phyloP scores from a whole-genome alignment of 257 asterid species.

The Mentha longifolia region DNA sequence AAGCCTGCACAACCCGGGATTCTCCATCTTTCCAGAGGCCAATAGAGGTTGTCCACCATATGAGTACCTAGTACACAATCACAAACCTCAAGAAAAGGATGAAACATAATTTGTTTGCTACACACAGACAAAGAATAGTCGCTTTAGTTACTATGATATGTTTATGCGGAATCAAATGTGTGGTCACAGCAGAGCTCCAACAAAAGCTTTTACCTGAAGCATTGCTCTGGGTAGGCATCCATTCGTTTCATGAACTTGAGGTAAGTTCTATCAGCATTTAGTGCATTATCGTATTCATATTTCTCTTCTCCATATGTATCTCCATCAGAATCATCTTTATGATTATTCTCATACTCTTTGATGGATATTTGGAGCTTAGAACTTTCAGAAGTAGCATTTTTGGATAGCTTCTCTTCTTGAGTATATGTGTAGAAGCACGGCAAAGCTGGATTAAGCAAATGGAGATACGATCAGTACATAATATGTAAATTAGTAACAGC shows the following conservation, averaged over 20 bases:
- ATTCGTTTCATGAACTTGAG: constrained; percentile 88
- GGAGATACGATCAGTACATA: not conserved
- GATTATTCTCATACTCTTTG: constrained; percentile 44
- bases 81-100: not conserved
- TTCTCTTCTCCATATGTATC: constrained; percentile 77
- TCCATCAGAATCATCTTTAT: constrained; percentile 48
- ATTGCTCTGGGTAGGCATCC: constrained; percentile 81
- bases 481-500: not conserved
- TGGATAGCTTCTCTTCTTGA: constrained; percentile 63
- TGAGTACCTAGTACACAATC: constrained; percentile 56
- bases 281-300: constrained; percentile 82
- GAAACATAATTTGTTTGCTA: constrained; percentile 2
- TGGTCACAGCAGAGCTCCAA: too few relatives aligned
- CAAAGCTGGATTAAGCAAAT: constrained; percentile 56
- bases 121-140: not conserved
- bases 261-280: constrained; percentile 80
- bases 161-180: too few relatives aligned
- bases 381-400: constrained; percentile 36
- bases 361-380: constrained; percentile 42
- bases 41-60: constrained; percentile 77
- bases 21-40: constrained; percentile 53
- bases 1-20: constrained; percentile 56
- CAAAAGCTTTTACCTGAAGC: constrained; percentile 65
- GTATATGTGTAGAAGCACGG: constrained; percentile 81
- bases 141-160: too few relatives aligned